Evolutionary conservation across 768 basidiomycete species (phyloP), one percentile per base, ranked within the genome.

Genomic region (Collybia sordida): DNA sequence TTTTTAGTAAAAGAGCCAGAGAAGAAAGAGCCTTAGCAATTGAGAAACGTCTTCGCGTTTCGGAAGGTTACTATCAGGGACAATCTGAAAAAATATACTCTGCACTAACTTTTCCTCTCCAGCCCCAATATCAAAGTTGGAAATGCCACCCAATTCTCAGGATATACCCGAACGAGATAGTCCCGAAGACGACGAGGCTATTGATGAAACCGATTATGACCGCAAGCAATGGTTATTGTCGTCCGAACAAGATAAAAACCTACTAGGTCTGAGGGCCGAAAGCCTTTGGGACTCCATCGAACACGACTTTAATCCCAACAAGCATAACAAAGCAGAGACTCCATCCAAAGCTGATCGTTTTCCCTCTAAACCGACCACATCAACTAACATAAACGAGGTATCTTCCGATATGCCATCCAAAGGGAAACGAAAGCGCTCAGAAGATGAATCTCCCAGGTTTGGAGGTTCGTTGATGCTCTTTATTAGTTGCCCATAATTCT

Each of bases 11-110:
- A 63, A 77, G 86, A 25, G 90, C 89, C 12, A 71, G 90, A 51
- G 89, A 90, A 56, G 88, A 90, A 61, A 77, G 90, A 49, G 90
- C 88, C 1, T 55, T 82, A 28, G 90, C 90, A n/a, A 81, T 79
- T 6, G 88, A 93, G 65, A 73, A 70, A 18, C 77, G 91, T 27
- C 45, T 88, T 11, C 66, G 65, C 42, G 72, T 74, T 7, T 59
- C 83, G 40, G 74, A 78, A 63, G 63, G 61, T 34, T 45, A 62
- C 40, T 38, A 51, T 24, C 60, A 60, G 57, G 56, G 70, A 70
- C 49, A 50, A 61, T 52, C 50, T 24, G 31, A n/a, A n/a, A n/a
- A 19, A 36, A 18, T 3, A 18, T 24, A 21, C 11, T 27, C 1
- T 43, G 5, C 12, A n/a, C 8, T 12, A 19, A 15, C 22, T 28